phyloP scores from a whole-genome alignment of 306 rosid species.

The Medicago ruthenica region DNA sequence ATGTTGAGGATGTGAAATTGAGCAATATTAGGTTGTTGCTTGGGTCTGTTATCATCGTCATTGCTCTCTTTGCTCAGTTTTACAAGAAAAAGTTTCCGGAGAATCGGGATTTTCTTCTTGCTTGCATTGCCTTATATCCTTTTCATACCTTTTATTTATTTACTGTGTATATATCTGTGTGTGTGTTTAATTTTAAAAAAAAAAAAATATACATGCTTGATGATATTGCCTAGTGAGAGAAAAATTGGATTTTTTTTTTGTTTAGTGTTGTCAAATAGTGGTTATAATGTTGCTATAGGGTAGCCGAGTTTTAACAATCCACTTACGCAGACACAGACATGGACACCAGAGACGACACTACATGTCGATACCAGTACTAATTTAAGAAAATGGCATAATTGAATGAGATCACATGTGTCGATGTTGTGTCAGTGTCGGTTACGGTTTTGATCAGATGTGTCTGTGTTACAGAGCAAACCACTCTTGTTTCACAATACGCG shows the following conservation, averaged over 20 bases:
- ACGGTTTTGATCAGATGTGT: too few relatives aligned
- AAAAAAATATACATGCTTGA: neutral
- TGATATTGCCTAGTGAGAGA: neutral
- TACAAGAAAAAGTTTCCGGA: constrained; percentile 96
- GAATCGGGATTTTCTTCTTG: constrained; percentile 78
- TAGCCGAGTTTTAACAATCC: too few relatives aligned
- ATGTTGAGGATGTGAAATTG: constrained; percentile 86
- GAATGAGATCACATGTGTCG: too few relatives aligned
- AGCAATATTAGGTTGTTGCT: constrained; percentile 71
- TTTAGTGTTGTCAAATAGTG: neutral
- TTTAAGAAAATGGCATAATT: too few relatives aligned
- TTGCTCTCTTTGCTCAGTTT: constrained; percentile 92
- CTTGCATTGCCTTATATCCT: constrained; percentile 92
- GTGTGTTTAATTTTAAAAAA: neutral
- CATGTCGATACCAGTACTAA: too few relatives aligned
- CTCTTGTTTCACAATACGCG: too few relatives aligned
- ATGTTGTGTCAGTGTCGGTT: too few relatives aligned
- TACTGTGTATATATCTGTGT: neutral
- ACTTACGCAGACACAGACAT: too few relatives aligned
- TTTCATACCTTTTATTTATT: neutral
- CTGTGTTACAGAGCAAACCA: too few relatives aligned
- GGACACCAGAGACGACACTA: too few relatives aligned
- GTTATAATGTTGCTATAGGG: neutral
- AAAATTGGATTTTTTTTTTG: neutral
- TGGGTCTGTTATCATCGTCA: constrained; percentile 72